Evolutionary conservation across 1,139 yeast genomes (phyloP).

Genomic region (Komagataea norvegica): DNA sequence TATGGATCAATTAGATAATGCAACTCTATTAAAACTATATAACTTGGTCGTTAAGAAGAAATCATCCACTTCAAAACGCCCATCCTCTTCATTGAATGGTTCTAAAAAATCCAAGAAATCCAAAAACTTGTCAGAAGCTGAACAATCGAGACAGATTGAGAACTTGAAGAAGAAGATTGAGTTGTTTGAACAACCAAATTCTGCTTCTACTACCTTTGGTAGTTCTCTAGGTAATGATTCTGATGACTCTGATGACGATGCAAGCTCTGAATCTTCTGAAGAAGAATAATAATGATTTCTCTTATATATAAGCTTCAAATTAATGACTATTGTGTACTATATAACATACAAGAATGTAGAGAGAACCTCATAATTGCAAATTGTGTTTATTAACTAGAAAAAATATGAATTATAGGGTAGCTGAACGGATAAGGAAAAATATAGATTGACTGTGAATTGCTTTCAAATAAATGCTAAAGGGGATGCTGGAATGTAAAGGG

Average conservation of each 20-base stretch:
- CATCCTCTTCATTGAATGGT: conserved; percentile 10
- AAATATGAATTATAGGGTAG: no score
- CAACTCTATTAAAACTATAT: conserved; percentile 78
- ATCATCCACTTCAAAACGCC: conserved; percentile 16
- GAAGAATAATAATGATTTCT: no score
- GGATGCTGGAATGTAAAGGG: no score
- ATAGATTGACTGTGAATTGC: no score
- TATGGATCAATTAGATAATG: conserved; percentile 87
- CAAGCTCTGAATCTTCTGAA: conserved; percentile 54
- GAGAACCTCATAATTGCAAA: no score
- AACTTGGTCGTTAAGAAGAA: conserved; percentile 39
- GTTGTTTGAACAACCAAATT: conserved; percentile 51
- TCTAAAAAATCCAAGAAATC: conserved; percentile 29
- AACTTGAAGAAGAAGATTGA: conserved; percentile 79
- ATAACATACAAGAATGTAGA: neutral
- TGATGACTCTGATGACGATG: conserved; percentile 45
- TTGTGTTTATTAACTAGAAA: no score
- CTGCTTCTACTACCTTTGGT: conserved; percentile 26
- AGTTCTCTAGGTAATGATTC: conserved; percentile 29
- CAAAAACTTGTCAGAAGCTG: conserved; percentile 52
- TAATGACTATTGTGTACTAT: conserved; percentile 1
- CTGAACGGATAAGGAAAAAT: no score
- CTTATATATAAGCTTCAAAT: conserved; percentile 1
- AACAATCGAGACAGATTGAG: conserved; percentile 75
- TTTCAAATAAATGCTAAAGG: no score